Percentiles rank a stretch among this genome's conserved stretches.
Evolutionary conservation across 257 asterid genomes (phyloP).

Genomic region (Solanum rostratum): DNA sequence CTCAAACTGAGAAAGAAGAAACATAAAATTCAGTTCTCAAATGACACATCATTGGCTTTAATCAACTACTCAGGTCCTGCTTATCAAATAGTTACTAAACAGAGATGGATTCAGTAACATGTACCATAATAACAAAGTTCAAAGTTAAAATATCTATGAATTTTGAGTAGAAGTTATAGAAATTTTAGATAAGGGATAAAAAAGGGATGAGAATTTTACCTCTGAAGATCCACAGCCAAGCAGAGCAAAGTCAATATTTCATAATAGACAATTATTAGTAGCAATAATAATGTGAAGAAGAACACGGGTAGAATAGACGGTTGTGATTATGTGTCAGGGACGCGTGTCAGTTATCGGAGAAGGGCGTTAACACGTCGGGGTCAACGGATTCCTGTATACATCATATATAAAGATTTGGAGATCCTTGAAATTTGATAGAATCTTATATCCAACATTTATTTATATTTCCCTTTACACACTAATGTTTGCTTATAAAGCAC

Average conservation of each 20-base stretch:
- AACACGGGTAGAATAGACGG: background rate
- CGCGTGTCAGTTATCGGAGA: background rate
- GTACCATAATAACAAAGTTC: background rate
- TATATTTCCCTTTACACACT: too few species aligned
- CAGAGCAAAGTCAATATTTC: background rate
- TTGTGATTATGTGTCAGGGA: too few species aligned
- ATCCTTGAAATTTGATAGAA: background rate
- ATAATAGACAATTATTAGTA: background rate
- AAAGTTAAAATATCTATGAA: too few species aligned
- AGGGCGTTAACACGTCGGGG: background rate
- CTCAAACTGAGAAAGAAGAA: too few species aligned
- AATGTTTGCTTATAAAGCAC: too few species aligned
- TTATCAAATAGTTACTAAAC: too few species aligned
- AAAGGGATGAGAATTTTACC: background rate
- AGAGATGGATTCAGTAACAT: background rate
- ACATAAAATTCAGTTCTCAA: too few species aligned
- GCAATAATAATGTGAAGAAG: background rate
- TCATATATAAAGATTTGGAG: background rate
- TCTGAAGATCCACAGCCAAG: background rate
- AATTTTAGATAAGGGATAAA: background rate
- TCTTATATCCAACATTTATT: background rate
- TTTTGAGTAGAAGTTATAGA: background rate
- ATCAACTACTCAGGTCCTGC: too few species aligned
- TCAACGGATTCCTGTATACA: too few species aligned
- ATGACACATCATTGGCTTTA: background rate